Base-by-base conservation (phyloP, 306 rosid species). In the Lathyrus tuberosus region DNA sequence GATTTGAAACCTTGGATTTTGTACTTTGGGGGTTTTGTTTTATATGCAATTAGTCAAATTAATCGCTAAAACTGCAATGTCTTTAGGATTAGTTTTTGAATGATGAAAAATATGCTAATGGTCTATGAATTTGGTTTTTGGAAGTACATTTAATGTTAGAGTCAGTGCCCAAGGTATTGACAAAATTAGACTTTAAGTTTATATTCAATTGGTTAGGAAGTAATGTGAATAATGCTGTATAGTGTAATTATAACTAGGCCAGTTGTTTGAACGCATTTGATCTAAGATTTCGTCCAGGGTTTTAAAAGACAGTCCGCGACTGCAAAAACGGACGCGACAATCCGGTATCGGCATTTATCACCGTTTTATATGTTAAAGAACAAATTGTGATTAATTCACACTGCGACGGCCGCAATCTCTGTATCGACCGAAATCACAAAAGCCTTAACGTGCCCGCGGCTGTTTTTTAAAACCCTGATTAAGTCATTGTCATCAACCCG, bases 1-100 rank as follows among this genome's bases (percentile, higher is more conserved):
- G 83, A 52, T 68, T 67, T 41, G n/a, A 26, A 43, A 33, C 28
- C 38, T 51, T 37, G 22, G 38, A 28, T 73, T 43, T 57, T 40
- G 16, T 72, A 59, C 18, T 17, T 57, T 65, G 54, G 11, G 17
- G 18, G 31, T 48, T 67, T 67, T 31, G 6, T 46, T 30, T 47
- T 15, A 48, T 42, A 20, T 63, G 20, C 15, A 8, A 15, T 28
- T 28, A 33, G 33, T 18, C 0, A 18, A 30, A 15, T 65, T 46
- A 15, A 8, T 41, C 20, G 40, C 8, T 5, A 3, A 10, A 14
- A 65, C 16, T 65, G 13, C 43, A n/a, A 9, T 13, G 31, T 66
- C 11, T 12, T 47, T 46, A 8, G 24, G 3, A 15, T 47, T 47
- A 30, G 30, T 1, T 3, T 51, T 18, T 49, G 33, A 67, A 30